Evolutionary conservation across 1,284 basidiomycete species (phyloP).

Genomic region (Melampsora americana): DNA sequence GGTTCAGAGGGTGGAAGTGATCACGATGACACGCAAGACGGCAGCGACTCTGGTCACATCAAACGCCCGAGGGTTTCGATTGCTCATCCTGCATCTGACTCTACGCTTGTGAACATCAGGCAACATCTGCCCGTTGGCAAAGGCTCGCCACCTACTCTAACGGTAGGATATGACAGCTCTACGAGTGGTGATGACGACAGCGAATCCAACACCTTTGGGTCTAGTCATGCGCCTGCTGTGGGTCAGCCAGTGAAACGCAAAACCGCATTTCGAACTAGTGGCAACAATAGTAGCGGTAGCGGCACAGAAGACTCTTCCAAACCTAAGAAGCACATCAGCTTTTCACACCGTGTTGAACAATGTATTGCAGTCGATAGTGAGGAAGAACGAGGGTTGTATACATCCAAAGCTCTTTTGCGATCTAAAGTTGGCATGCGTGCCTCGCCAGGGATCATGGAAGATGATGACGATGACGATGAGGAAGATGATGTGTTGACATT

Average conservation of each 20-base stretch:
- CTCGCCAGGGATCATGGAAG: conserved; percentile 45
- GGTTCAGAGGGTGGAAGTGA: conserved; percentile 58
- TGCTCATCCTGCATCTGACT: conserved; percentile 47
- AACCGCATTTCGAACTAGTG: conserved; percentile 45
- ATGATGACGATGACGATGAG: conserved; percentile 57
- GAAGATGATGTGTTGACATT: conserved; percentile 64
- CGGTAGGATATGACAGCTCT: conserved; percentile 46
- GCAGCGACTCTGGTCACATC: conserved; percentile 37
- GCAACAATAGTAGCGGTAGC: conserved; percentile 48
- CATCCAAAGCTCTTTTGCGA: conserved; percentile 2
- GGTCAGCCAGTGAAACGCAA: conserved; percentile 3
- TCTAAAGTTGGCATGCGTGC: conserved; percentile 17
- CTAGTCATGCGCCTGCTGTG: conserved; percentile 20
- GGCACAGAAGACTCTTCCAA: conserved; percentile 31
- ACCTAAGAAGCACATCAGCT: conserved; percentile 75
- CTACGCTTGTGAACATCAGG: conserved; percentile 45
- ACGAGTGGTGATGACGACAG: conserved; percentile 52
- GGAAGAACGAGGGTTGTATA: conserved; percentile 47
- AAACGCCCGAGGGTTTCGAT: conserved; percentile 33
- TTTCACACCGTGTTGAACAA: conserved; percentile 98
- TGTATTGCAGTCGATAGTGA: conserved; percentile 78
- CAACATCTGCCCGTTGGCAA: conserved; percentile 42
- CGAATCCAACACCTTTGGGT: conserved; percentile 51
- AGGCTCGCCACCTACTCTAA: conserved; percentile 45
- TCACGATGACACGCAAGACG: conserved; percentile 48